Base-by-base conservation (phyloP, 108 stramenopile species). In the Skeletonema tropicum region DNA sequence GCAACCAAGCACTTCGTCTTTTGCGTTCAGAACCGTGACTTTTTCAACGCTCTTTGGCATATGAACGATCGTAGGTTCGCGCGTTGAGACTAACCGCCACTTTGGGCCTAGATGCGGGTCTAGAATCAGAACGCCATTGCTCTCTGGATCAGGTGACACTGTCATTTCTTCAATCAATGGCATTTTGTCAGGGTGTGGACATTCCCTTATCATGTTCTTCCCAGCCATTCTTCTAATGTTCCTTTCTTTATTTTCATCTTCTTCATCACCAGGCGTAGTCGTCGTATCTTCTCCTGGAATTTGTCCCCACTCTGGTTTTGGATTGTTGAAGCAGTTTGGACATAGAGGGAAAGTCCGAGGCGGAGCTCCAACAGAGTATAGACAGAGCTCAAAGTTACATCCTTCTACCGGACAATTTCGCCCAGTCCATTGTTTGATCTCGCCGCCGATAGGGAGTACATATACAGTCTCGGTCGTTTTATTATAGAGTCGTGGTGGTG, bases 341-440 rank as follows among this genome's bases (percentile, higher is more conserved):
- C 95, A 96, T 12, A 96, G 71, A 0, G 95, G 92, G 71, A 96
- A 96, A 15, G 92, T 89, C 48, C 95, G 85, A 35, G 84, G 78
- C 0, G 95, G 95, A 6, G 88, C 84, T 14, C 92, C 94, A 29
- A 89, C 90, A 7, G 90, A 85, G 71, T 94, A 96, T 15, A 90
- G 68, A 60, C 95, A 92, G 6, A 96, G 78, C 63, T 96, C 95
- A 74, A 96, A 96, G 58, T 84, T 88, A 68, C 95, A 96, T 14
- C 86, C 89, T 67, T 85, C 85, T 10, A 77, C 75, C 19, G 63
- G 64, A 39, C 64, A 65, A 52, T 64, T 23, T 9, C 64, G 52
- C 14, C 94, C 91, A 41, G 85, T 89, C 92, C 92, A 93, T 74
- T 96, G 90, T 61, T 92, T 94, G 66, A 94, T 85, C 4, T 84